Evolutionary conservation across 345 rosid species (phyloP), one percentile per base, ranked within the genome.

Genomic region (Cardiospermum halicacabum): DNA sequence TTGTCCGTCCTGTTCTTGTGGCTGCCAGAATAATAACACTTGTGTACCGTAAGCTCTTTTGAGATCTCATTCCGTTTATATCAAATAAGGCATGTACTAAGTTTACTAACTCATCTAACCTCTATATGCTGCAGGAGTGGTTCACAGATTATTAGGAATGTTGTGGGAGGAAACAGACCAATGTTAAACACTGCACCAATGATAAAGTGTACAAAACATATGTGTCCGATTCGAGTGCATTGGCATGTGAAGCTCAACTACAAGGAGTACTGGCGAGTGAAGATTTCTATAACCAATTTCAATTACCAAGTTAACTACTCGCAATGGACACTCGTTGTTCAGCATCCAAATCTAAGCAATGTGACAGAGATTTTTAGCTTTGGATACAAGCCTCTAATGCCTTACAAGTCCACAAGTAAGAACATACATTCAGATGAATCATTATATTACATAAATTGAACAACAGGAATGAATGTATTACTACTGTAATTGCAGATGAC

Each of bases 1-100:
- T 48, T 83, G 81, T 68, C 80, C 80, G 0, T 4, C 70, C 10
- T 83, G 88, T 64, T 72, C 83, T 15, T 78, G 81, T 37, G 83
- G 88, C 54, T 83, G 81, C 75, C 71, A 77, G 43, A 60, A 70
- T 54, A 57, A 67, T 43, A 66, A 56, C 22, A 69, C 58, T 31
- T 80, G 84, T 65, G 66, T 68, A 22, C 15, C 10, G 79, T 71
- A 74, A 76, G 73, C 54, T 43, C 24, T 32, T 19, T 47, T 47
- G 22, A 47, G 19, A 16, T 18, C 11, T n/a, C 19, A n/a, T 47
- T n/a, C n/a, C n/a, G n/a, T n/a, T 10, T 47, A 18, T n/a, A 47
- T 18, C 7, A 24, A 12, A 58, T 11, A 26, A 34, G 22, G 22
- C 32, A 49, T 28, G 45, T 8, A 32, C 53, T 25, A 26, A 18